Evolutionary conservation across 768 basidiomycete species (phyloP).

Genomic region (Xerocomus potaroensis): DNA sequence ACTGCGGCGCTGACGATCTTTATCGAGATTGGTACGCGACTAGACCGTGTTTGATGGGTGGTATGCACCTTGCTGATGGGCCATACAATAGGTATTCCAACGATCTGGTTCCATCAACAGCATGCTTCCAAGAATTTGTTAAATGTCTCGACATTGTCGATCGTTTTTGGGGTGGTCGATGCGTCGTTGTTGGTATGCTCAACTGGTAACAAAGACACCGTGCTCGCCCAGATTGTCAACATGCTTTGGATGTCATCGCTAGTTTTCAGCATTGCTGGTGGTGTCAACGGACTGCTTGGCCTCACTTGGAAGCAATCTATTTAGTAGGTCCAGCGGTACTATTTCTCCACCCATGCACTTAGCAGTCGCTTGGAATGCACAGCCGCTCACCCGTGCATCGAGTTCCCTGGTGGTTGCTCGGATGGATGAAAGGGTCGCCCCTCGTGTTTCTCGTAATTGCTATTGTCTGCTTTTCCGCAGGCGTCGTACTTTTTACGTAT

Average conservation of each 20-base stretch:
- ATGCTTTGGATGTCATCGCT: slow-evolving; percentile 51
- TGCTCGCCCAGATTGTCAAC: slow-evolving; percentile 40
- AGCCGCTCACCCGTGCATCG: slow-evolving; percentile 48
- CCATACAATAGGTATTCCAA: slow-evolving; percentile 40
- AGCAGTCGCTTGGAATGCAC: not conserved
- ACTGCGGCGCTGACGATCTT: slow-evolving; percentile 43
- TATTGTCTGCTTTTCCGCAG: slow-evolving; percentile 76
- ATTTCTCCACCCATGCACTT: not conserved
- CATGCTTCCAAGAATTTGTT: slow-evolving; percentile 44
- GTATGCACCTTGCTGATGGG: not conserved
- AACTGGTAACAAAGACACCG: slow-evolving; percentile 24
- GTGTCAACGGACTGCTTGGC: slow-evolving; percentile 48
- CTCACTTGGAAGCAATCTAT: slow-evolving; percentile 53
- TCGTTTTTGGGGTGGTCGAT: slow-evolving; percentile 50
- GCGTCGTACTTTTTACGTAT: slow-evolving; percentile 72
- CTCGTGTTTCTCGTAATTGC: slow-evolving; percentile 79
- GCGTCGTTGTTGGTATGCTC: slow-evolving; percentile 47
- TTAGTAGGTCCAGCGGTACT: slow-evolving; percentile 36
- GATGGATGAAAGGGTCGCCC: slow-evolving; percentile 83
- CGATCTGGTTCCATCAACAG: slow-evolving; percentile 49
- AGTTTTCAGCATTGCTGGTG: slow-evolving; percentile 49
- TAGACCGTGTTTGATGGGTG: not conserved
- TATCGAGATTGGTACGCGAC: slow-evolving; percentile 44
- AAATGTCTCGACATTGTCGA: slow-evolving; percentile 51
- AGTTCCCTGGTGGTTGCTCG: slow-evolving; percentile 54